phyloP scores from a whole-genome alignment of 352 stramenopile genomes.

The Elongisporangium prolatum region DNA sequence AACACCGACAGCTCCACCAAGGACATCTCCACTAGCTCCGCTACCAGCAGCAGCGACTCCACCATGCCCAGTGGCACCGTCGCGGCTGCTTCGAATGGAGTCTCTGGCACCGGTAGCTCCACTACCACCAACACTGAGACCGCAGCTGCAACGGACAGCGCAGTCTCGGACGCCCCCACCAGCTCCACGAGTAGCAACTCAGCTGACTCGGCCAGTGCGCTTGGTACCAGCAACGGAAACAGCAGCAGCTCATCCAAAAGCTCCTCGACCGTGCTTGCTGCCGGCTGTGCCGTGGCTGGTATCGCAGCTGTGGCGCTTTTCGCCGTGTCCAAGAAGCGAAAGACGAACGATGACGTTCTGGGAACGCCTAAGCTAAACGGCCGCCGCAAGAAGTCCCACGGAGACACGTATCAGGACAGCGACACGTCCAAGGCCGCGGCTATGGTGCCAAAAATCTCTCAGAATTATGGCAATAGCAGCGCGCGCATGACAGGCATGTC shows the following conservation, averaged over 20 bases:
- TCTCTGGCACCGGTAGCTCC: slow-evolving; percentile 6
- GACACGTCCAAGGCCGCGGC: slow-evolving; percentile 14
- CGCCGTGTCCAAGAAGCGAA: slow-evolving; percentile 22
- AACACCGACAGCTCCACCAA: slow-evolving; percentile 2
- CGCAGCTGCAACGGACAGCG: slow-evolving; percentile 1
- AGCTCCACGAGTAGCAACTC: slow-evolving; percentile 11
- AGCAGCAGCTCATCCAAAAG: slow-evolving; percentile 12
- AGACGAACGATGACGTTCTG: slow-evolving; percentile 17
- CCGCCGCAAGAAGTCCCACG: slow-evolving; percentile 11
- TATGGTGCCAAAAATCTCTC: slow-evolving; percentile 3
- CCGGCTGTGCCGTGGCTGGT: slow-evolving; percentile 19
- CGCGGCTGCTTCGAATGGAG: slow-evolving; percentile 1
- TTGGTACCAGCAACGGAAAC: slow-evolving; percentile 18
- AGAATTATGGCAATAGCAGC: slow-evolving; percentile 1
- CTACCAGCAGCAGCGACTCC: slow-evolving; percentile 2
- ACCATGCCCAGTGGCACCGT: not conserved
- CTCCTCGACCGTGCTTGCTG: slow-evolving; percentile 15
- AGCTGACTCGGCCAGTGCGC: slow-evolving; percentile 8
- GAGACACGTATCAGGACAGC: slow-evolving; percentile 10
- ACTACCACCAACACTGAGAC: slow-evolving; percentile 6
- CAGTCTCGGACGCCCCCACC: slow-evolving; percentile 7
- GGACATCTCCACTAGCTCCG: slow-evolving; percentile 8
- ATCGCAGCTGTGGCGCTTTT: slow-evolving; percentile 34
- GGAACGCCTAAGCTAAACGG: slow-evolving; percentile 23
- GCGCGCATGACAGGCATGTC: slow-evolving; percentile 14